Evolutionary conservation across 2,329 filamentous ascomycete species (phyloP).

Genomic region (Pseudocercospora musae): DNA sequence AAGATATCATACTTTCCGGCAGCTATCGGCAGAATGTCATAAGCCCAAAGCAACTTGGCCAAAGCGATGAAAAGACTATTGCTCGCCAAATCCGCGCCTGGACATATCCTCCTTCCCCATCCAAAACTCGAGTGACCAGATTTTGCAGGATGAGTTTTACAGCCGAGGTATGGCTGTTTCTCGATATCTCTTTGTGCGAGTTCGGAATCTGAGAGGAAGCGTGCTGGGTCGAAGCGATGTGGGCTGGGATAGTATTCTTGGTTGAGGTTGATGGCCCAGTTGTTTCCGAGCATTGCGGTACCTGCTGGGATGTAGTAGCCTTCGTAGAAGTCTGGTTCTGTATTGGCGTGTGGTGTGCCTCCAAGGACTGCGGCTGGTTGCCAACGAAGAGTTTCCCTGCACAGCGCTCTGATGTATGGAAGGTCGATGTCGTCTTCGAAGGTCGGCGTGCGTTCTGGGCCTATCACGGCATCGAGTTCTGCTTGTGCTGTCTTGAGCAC

Average conservation of each 20-base stretch:
- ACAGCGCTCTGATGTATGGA: slow-evolving; percentile 30
- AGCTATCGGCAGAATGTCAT: slow-evolving; percentile 34
- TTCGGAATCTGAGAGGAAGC: slow-evolving; percentile 35
- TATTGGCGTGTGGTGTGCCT: slow-evolving; percentile 39
- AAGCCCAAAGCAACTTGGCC: slow-evolving; percentile 47
- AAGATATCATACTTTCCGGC: slow-evolving; percentile 38
- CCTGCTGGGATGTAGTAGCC: slow-evolving; percentile 32
- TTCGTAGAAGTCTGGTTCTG: slow-evolving; percentile 21
- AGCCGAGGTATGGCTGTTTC: slow-evolving; percentile 17
- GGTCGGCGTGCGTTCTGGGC: slow-evolving; percentile 24
- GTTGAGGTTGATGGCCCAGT: slow-evolving; percentile 41
- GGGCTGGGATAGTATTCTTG: slow-evolving; percentile 34
- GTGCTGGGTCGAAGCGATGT: slow-evolving; percentile 38
- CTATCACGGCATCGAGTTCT: slow-evolving; percentile 30
- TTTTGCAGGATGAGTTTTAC: slow-evolving; percentile 34
- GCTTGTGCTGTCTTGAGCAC: slow-evolving; percentile 37
- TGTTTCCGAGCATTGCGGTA: slow-evolving; percentile 46
- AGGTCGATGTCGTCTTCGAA: slow-evolving; percentile 27
- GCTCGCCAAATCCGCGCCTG: slow-evolving; percentile 51
- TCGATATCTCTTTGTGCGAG: slow-evolving; percentile 17
- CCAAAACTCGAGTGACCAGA: slow-evolving; percentile 48
- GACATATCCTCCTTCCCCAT: slow-evolving; percentile 47
- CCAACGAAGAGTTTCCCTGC: slow-evolving; percentile 36
- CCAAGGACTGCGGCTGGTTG: slow-evolving; percentile 25
- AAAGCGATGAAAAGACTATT: slow-evolving; percentile 45